Evolutionary conservation across 495 filamentous ascomycete species (phyloP).

Genomic region (Penicillium flavigenum): DNA sequence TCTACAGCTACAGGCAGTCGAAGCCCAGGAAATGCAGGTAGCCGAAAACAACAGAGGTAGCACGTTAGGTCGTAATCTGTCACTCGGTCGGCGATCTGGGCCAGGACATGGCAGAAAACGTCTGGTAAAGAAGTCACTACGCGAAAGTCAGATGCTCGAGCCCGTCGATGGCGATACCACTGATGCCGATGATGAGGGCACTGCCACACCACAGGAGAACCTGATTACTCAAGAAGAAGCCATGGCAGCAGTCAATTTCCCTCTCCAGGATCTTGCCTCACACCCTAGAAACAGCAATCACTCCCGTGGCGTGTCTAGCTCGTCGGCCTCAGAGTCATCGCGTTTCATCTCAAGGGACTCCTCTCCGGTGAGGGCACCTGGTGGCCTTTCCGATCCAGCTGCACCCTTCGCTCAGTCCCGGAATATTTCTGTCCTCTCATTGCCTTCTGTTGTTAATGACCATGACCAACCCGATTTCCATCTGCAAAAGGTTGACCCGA

Average conservation of each 20-base stretch:
- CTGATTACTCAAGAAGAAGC: constrained; percentile 26
- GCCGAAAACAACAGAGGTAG: constrained; percentile 11
- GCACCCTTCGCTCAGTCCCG: constrained; percentile 11
- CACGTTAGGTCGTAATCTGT: constrained; percentile 18
- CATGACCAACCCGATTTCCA: constrained; percentile 35
- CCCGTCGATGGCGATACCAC: constrained; percentile 8
- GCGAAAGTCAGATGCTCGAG: constrained; percentile 17
- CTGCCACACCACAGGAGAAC: constrained; percentile 9
- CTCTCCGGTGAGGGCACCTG: constrained; percentile 5
- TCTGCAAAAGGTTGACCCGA: constrained; percentile 64
- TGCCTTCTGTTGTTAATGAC: constrained; percentile 20
- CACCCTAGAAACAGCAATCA: constrained; percentile 1
- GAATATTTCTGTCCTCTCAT: constrained; percentile 22
- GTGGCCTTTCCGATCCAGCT: not conserved
- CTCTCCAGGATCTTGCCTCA: constrained; percentile 15
- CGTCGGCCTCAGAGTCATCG: constrained; percentile 14
- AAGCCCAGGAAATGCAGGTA: constrained; percentile 6
- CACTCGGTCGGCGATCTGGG: constrained; percentile 28
- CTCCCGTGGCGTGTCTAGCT: constrained; percentile 10
- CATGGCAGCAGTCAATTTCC: constrained; percentile 19
- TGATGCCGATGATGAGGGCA: constrained; percentile 14
- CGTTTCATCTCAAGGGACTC: constrained; percentile 17
- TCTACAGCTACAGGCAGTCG: constrained; percentile 17
- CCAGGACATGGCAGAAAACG: constrained; percentile 28
- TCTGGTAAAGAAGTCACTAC: constrained; percentile 15